phyloP scores from a whole-genome alignment of 192 early-diverging fungal genomes.

The Spizellomyces punctatus region DNA sequence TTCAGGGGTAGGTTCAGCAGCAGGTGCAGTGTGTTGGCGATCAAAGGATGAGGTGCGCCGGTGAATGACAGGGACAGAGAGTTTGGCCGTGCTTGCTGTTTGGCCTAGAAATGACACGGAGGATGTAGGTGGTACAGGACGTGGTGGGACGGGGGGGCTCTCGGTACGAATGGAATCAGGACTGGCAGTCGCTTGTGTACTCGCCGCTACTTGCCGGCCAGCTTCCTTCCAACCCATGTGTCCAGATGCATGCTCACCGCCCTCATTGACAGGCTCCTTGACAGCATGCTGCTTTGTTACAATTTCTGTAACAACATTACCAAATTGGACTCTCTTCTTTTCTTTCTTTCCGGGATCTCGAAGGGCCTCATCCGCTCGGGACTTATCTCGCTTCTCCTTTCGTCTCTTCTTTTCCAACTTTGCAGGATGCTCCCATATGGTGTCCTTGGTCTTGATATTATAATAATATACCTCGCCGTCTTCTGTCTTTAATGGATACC shows the following conservation, averaged over 20 bases:
- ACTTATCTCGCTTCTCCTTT: too few species aligned
- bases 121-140: not conserved
- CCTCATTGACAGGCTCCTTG: not conserved
- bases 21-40: not conserved
- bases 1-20: not conserved
- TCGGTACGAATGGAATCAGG: not conserved
- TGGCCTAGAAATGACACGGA: not conserved
- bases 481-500: not conserved
- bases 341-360: not conserved
- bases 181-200: not conserved
- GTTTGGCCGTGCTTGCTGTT: too few species aligned
- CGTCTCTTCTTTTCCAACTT: not conserved
- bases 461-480: conserved; percentile 21
- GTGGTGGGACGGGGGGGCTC: not conserved
- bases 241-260: too few species aligned
- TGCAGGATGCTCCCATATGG: not conserved
- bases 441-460: conserved; percentile 18
- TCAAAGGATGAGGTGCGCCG: not conserved
- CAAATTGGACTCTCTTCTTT: not conserved
- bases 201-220: not conserved
- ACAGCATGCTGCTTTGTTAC: not conserved
- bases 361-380: not conserved
- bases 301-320: not conserved
- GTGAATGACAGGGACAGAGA: not conserved
- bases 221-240: too few species aligned